Conservation (phyloP, 768 basidiomycete genomes). For the Kwoniella newhampshirensis region DNA sequence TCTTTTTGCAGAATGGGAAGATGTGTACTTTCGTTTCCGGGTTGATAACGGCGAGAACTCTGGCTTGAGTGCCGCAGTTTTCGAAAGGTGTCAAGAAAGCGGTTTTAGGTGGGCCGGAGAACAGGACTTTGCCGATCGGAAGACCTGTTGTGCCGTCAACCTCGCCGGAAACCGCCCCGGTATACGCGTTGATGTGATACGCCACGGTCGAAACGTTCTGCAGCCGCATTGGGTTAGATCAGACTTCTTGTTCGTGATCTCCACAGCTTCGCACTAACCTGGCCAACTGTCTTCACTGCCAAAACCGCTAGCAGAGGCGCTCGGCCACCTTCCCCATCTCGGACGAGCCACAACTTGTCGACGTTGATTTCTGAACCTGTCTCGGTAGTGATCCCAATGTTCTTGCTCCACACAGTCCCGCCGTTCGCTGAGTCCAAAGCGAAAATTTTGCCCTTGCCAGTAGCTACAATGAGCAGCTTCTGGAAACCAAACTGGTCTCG, state of each 20-base stretch:
- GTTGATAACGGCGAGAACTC: constrained; percentile 46
- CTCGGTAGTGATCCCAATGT: constrained; percentile 73
- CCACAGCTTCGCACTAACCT: constrained; percentile 12
- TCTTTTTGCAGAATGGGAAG: constrained; percentile 52
- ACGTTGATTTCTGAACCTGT: constrained; percentile 39
- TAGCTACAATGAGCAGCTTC: constrained; percentile 74
- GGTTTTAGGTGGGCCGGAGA: constrained; percentile 26
- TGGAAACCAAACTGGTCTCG: constrained; percentile 84
- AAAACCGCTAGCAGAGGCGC: constrained; percentile 38
- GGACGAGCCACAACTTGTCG: constrained; percentile 42
- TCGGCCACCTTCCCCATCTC: constrained; percentile 34
- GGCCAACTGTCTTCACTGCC: constrained; percentile 26
- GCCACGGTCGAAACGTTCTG: constrained; percentile 38
- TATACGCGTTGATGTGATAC: constrained; percentile 49
- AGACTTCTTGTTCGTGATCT: background rate
- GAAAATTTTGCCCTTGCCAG: constrained; percentile 70
- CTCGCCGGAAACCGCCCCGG: constrained; percentile 36
- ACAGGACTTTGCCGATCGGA: constrained; percentile 38
- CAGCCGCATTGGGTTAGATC: constrained; percentile 1
- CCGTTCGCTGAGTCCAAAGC: constrained; percentile 80
- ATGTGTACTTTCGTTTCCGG: constrained; percentile 35
- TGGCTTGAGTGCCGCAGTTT: constrained; percentile 44
- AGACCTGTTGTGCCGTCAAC: constrained; percentile 19
- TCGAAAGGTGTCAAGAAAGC: constrained; percentile 45
- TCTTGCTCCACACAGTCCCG: constrained; percentile 72